Evolutionary conservation across 31 red algal genomes (phyloP).

Genomic region (Porphyra umbilicalis): DNA sequence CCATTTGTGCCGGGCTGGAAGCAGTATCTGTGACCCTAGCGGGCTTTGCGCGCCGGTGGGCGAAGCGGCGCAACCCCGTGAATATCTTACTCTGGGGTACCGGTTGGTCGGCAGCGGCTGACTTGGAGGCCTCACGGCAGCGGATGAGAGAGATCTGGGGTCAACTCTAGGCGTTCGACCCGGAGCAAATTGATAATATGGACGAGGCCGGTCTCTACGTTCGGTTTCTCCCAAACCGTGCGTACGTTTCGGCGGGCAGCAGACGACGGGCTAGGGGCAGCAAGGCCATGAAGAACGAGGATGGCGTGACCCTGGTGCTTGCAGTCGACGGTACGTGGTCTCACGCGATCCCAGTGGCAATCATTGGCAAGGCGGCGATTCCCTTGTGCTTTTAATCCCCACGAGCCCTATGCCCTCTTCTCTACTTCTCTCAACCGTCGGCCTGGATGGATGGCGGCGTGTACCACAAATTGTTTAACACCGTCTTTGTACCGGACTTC

Average conservation of each 20-base stretch:
- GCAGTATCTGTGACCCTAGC: too few relatives aligned
- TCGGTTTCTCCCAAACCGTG: not conserved
- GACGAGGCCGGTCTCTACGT: conserved; percentile 17
- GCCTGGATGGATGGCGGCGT: conserved; percentile 11
- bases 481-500: not conserved
- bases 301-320: not conserved
- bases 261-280: conserved; percentile 5
- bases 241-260: conserved; percentile 12
- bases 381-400: not conserved
- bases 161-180: too few relatives aligned
- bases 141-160: too few relatives aligned
- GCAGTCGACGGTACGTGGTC: conserved; percentile 13
- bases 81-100: too few relatives aligned
- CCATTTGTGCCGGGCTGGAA: too few relatives aligned
- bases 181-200: too few relatives aligned
- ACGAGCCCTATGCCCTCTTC: not conserved
- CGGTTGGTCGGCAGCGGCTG: too few relatives aligned
- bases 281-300: conserved; percentile 12
- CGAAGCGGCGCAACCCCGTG: too few relatives aligned
- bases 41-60: too few relatives aligned
- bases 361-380: conserved; percentile 6
- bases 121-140: too few relatives aligned
- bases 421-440: not conserved
- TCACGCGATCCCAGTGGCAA: not conserved
- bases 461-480: conserved; percentile 4